Evolutionary conservation across 257 asterid species (phyloP).

Genomic region (Nicotiana obtusifolia): DNA sequence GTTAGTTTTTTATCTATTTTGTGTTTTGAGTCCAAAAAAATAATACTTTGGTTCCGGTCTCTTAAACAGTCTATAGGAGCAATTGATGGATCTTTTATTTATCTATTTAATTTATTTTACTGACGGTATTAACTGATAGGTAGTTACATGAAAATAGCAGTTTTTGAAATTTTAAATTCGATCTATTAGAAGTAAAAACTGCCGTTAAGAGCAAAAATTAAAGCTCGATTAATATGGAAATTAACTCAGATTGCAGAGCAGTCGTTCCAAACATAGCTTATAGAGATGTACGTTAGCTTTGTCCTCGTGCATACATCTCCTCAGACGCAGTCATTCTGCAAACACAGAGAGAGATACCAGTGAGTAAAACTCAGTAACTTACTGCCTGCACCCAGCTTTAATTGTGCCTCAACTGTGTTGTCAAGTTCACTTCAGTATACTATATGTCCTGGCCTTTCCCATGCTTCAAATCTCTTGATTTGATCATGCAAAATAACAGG

Average conservation of each 20-base stretch:
- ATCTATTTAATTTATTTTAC: no score
- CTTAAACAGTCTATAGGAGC: neutral
- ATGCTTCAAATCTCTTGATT: no score
- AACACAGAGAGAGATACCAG: neutral
- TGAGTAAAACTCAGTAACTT: neutral
- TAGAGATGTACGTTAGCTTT: neutral
- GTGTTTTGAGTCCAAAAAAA: no score
- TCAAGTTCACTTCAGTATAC: neutral
- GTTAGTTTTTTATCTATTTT: no score
- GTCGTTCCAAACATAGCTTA: neutral
- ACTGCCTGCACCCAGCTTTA: neutral
- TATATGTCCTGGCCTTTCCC: neutral
- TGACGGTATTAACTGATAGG: neutral
- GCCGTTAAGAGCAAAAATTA: neutral
- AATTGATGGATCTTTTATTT: neutral
- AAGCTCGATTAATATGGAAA: neutral
- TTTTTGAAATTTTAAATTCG: neutral
- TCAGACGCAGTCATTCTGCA: neutral
- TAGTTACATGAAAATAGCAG: constrained; percentile 13
- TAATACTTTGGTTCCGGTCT: no score
- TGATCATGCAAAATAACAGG: no score
- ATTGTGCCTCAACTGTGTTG: neutral
- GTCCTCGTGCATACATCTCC: neutral
- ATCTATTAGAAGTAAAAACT: neutral
- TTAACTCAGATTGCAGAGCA: neutral